These are phyloP conservation scores for Talaromyces verruculosus DNA, from an alignment of 2,329 filamentous ascomycete genomes.

Conservation along the genomic window DNA sequence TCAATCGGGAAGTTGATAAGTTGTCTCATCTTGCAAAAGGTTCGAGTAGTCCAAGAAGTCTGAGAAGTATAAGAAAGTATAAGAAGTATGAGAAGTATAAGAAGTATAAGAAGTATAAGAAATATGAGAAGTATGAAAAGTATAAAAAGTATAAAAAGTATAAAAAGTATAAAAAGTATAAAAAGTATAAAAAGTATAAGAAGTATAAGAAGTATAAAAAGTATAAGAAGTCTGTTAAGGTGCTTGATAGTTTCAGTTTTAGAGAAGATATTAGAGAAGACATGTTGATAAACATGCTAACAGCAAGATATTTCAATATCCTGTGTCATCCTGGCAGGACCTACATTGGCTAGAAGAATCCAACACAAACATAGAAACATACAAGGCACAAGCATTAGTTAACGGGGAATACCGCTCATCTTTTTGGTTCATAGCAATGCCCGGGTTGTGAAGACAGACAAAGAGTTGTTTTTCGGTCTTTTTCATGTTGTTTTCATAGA, in stretches of 20 bases:
- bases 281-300: background rate
- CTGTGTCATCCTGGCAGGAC: background rate
- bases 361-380: background rate
- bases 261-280: background rate
- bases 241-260: background rate
- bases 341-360: background rate
- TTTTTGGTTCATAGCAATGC: background rate
- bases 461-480: background rate
- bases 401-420: background rate
- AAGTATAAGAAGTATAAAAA: background rate
- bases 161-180: too few relatives aligned
- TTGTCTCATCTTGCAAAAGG: background rate
- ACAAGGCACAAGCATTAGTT: too few relatives aligned
- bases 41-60: too few relatives aligned
- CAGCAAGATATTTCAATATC: background rate
- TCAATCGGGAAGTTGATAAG: background rate
- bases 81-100: too few relatives aligned
- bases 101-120: too few relatives aligned
- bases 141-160: too few relatives aligned
- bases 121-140: too few relatives aligned
- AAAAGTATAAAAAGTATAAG: too few relatives aligned
- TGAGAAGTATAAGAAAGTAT: too few relatives aligned
- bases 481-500: background rate
- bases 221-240: background rate
- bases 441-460: background rate